These are phyloP conservation scores for Gymnopus androsaceus DNA, from an alignment of 1,284 basidiomycete species.

Conservation along the genomic window DNA sequence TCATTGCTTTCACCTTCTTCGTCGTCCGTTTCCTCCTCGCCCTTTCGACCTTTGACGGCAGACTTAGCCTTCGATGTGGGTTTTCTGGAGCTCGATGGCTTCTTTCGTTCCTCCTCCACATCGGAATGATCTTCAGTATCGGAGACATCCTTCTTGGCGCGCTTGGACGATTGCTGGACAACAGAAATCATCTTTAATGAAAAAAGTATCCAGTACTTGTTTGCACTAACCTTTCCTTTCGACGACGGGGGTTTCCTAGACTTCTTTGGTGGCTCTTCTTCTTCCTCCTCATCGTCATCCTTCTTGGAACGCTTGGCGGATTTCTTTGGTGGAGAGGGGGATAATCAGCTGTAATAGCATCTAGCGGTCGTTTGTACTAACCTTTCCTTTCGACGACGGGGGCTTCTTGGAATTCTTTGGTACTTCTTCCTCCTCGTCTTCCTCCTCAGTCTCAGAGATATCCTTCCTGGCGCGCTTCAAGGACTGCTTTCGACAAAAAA, in stretches of 20 bases:
- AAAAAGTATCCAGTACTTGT: too few relatives aligned
- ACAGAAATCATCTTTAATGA: too few relatives aligned
- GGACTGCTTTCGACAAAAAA: background rate
- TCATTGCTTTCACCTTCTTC: constrained; percentile 12
- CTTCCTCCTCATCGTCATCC: too few relatives aligned
- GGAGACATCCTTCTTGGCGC: constrained; percentile 23
- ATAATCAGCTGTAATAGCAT: constrained; percentile 19
- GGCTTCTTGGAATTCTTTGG: background rate
- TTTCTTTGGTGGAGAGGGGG: constrained; percentile 1
- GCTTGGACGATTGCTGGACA: too few relatives aligned
- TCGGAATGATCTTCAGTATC: constrained; percentile 16
- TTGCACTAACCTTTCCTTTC: background rate
- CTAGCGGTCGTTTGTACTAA: constrained; percentile 29
- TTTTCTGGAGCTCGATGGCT: constrained; percentile 15
- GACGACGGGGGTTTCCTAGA: background rate
- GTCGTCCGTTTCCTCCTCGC: constrained; percentile 16
- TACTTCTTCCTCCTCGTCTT: background rate
- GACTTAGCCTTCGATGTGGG: constrained; percentile 15
- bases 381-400: constrained; percentile 27
- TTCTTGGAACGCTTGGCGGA: constrained; percentile 18
- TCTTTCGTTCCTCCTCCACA: constrained; percentile 17
- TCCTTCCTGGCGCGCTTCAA: background rate
- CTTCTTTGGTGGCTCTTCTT: too few relatives aligned
- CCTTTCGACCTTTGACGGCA: constrained; percentile 10
- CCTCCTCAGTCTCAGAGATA: background rate